Percentiles rank a stretch among this genome's conserved stretches.
Conservation (phyloP, 805 yeast genomes). For the Starmerella gropengiesseri region DNA sequence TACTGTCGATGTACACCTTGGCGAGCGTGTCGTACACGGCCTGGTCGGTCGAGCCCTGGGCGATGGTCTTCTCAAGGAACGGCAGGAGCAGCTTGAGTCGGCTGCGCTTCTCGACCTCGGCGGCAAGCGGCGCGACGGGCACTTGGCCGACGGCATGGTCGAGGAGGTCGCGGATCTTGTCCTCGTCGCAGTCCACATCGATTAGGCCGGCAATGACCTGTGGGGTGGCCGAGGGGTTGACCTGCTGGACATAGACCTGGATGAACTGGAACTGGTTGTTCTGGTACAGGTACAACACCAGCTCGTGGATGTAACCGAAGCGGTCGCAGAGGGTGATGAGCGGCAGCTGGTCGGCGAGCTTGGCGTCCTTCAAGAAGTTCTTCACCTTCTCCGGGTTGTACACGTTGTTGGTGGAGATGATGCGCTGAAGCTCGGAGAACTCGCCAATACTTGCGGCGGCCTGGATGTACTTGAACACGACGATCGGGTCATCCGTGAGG, state of each 20-base stretch:
- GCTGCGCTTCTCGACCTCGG: constrained; percentile 93
- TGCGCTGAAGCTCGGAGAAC: constrained; percentile 86
- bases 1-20: constrained; percentile 93
- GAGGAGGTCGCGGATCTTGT: constrained; percentile 66
- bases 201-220: constrained; percentile 92
- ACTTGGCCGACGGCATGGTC: constrained; percentile 87
- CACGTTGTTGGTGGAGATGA: constrained; percentile 85
- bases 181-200: constrained; percentile 96
- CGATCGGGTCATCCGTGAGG: constrained; percentile 85
- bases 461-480: constrained; percentile 90
- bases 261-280: constrained; percentile 92
- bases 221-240: constrained; percentile 90
- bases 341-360: constrained; percentile 90
- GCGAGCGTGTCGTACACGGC: constrained; percentile 93
- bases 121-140: constrained; percentile 78
- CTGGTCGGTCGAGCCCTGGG: constrained; percentile 72
- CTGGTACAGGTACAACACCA: constrained; percentile 86
- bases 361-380: constrained; percentile 89
- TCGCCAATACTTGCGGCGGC: constrained; percentile 87
- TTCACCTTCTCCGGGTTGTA: constrained; percentile 96
- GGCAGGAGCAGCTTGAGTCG: constrained; percentile 85
- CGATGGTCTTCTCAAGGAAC: constrained; percentile 78
- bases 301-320: constrained; percentile 80
- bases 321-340: constrained; percentile 94
- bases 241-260: constrained; percentile 96